Conservation (phyloP, 129 eudicot genomes). For the Sambucus nigra region DNA sequence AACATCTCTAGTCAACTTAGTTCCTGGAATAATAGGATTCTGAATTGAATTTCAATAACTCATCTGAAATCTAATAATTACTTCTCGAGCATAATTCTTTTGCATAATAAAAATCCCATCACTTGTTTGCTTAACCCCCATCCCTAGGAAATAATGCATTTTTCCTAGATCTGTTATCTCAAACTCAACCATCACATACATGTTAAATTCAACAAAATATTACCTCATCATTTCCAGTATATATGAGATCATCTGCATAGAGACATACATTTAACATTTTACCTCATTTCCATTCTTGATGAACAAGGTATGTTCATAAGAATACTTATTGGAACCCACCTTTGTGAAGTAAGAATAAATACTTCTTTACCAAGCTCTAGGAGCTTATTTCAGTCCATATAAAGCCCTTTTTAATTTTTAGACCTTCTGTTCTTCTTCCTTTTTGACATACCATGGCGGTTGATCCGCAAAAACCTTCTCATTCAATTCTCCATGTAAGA, state of each 20-base stretch:
- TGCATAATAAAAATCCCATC: not conserved
- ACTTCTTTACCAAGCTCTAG: not conserved
- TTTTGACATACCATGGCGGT: not conserved
- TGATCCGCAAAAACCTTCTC: not conserved
- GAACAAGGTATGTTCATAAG: too few relatives aligned
- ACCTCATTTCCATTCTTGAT: not conserved
- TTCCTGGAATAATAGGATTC: not conserved
- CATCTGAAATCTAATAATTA: conserved; percentile 1
- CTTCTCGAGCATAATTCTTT: not conserved
- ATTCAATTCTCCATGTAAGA: not conserved
- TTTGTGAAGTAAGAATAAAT: not conserved
- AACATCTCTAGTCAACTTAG: not conserved
- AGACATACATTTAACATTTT: not conserved
- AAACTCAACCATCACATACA: too few relatives aligned
- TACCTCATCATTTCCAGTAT: not conserved
- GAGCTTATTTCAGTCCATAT: not conserved
- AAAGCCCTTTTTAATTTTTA: too few relatives aligned
- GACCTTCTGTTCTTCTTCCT: not conserved
- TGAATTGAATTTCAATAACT: not conserved
- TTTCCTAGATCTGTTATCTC: not conserved
- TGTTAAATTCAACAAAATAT: not conserved
- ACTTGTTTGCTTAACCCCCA: not conserved
- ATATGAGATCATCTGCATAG: not conserved
- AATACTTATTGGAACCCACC: too few relatives aligned
- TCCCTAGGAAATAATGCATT: not conserved